phyloP scores from a whole-genome alignment of 1,139 yeast species.

The Arxiozyma slooffiae region DNA sequence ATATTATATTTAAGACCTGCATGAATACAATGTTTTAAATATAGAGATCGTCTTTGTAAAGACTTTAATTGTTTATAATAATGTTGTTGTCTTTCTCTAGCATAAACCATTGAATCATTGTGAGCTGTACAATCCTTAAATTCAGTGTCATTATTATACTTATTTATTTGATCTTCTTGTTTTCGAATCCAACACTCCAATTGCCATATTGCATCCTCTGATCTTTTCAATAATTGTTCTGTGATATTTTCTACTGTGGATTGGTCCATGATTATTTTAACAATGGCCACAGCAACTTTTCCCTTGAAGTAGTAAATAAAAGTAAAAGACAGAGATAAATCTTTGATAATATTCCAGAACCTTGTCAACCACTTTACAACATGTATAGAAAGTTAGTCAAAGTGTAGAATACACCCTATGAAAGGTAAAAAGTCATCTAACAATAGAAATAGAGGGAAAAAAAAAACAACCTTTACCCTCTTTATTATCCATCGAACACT shows the following conservation, averaged over 20 bases:
- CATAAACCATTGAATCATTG: neutral
- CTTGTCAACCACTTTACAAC: no score
- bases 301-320: no score
- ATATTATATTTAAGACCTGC: neutral
- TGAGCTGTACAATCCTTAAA: neutral
- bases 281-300: neutral
- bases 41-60: slow-evolving; percentile 21
- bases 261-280: neutral
- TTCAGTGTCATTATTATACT: neutral
- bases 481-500: no score
- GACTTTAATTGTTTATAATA: slow-evolving; percentile 15
- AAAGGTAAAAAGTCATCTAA: no score
- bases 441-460: no score
- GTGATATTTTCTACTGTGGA: slow-evolving; percentile 18
- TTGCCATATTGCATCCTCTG: slow-evolving; percentile 25
- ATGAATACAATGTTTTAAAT: slow-evolving; percentile 4
- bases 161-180: slow-evolving; percentile 10
- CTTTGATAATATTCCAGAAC: no score
- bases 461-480: no score
- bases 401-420: no score
- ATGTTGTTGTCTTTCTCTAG: neutral
- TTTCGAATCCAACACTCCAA: slow-evolving; percentile 23
- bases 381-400: no score
- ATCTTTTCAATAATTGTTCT: slow-evolving; percentile 19
- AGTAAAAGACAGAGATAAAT: no score